These are phyloP conservation scores for Haematococcus sp. DNA, from an alignment of 139 green algal species.

Conservation along the genomic window DNA sequence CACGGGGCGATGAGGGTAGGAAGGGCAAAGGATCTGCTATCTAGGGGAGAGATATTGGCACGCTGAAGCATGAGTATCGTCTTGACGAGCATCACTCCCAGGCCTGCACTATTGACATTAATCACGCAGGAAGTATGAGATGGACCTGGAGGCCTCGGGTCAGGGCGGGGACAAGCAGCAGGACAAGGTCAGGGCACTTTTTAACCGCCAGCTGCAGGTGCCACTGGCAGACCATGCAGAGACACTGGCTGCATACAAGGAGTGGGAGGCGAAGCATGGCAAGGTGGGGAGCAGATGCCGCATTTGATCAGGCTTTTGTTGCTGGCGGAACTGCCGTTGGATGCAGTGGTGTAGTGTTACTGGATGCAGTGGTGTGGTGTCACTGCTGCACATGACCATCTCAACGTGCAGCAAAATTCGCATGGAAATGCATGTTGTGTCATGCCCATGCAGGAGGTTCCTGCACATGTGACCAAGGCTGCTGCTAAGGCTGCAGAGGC, in stretches of 20 bases:
- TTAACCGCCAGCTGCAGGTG: constrained; percentile 58
- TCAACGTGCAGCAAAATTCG: neutral
- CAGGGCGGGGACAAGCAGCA: constrained; percentile 34
- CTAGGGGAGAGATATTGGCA: too few species aligned
- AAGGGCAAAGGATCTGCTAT: too few species aligned
- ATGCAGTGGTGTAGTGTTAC: too few species aligned
- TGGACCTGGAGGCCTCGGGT: constrained; percentile 14
- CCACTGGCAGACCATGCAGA: constrained; percentile 35
- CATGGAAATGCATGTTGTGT: neutral
- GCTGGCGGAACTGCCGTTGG: too few species aligned
- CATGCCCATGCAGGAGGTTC: constrained; percentile 15
- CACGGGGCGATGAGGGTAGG: too few species aligned
- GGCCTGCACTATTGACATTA: neutral
- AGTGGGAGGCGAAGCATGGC: constrained; percentile 56
- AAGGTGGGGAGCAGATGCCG: constrained; percentile 27
- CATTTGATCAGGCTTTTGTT: neutral
- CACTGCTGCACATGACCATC: neutral
- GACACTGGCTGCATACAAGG: constrained; percentile 55
- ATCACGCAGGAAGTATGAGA: constrained; percentile 42
- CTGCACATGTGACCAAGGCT: constrained; percentile 31
- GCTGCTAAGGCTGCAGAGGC: constrained; percentile 44
- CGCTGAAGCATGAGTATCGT: too few species aligned
- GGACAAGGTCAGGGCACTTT: constrained; percentile 64
- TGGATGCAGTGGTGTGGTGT: neutral
- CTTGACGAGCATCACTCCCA: too few species aligned